Evolutionary conservation across 148 eudicot genomes (phyloP).

Genomic region (Limonium bicolor): DNA sequence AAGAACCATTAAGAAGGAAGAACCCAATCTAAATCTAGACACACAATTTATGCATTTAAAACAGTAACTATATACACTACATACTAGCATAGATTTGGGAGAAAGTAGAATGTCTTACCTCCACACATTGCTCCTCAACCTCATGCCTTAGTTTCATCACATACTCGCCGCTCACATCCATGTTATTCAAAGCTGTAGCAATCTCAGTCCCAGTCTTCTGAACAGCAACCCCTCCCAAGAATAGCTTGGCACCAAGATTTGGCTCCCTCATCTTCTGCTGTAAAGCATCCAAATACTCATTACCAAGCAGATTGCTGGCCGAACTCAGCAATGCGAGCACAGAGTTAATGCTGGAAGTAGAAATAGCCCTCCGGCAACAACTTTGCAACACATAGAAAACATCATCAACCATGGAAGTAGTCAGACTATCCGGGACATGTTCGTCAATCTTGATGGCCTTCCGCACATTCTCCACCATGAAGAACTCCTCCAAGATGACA

Average conservation of each 20-base stretch:
- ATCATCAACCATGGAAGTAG: conserved; percentile 97
- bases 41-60: no score
- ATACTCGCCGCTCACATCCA: conserved; percentile 89
- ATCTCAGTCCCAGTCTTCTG: conserved; percentile 81
- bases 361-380: conserved; percentile 78
- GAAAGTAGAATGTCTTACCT: conserved; percentile 23
- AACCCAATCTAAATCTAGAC: no score
- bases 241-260: conserved; percentile 81
- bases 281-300: conserved; percentile 83
- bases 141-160: conserved; percentile 79
- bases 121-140: conserved; percentile 90
- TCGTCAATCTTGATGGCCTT: conserved; percentile 91
- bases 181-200: conserved; percentile 78
- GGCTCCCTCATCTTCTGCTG: conserved; percentile 90
- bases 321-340: conserved; percentile 68
- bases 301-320: conserved; percentile 69
- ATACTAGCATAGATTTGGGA: not conserved
- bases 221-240: conserved; percentile 87
- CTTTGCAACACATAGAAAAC: conserved; percentile 90
- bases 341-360: conserved; percentile 77
- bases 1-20: no score
- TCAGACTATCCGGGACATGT: conserved; percentile 72
- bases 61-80: no score
- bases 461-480: conserved; percentile 98
- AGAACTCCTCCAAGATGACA: conserved; percentile 84